phyloP scores from a whole-genome alignment of 257 asterid species.

The Leonotis leonurus region DNA sequence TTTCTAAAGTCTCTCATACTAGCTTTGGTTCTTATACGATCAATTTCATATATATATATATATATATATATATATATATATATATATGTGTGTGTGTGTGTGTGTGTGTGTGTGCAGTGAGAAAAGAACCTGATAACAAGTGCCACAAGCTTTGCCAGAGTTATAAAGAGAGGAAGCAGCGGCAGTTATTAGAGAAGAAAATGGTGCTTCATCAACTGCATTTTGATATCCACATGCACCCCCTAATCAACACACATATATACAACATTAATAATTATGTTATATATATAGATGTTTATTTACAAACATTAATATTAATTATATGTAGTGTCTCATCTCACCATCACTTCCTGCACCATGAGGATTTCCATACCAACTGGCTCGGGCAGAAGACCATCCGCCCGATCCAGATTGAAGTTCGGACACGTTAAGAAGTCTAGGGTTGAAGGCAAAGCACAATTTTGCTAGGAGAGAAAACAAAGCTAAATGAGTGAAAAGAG shows the following conservation, averaged over 20 bases:
- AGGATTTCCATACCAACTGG: conserved; percentile 86
- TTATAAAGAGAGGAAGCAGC: conserved; percentile 55
- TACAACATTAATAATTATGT: not conserved
- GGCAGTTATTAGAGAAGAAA: conserved; percentile 63
- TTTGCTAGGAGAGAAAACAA: conserved; percentile 25
- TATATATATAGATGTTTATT: not conserved
- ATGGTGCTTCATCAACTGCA: conserved; percentile 62
- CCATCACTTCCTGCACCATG: conserved; percentile 82
- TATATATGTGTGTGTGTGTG: too few relatives aligned
- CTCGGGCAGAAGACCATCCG: conserved; percentile 61
- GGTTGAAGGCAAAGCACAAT: conserved; percentile 47
- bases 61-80: too few relatives aligned
- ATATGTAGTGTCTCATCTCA: conserved; percentile 6
- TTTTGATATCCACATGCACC: conserved; percentile 80
- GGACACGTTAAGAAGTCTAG: conserved; percentile 37
- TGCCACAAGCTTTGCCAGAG: conserved; percentile 70
- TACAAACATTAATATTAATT: not conserved
- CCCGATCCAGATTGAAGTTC: conserved; percentile 22
- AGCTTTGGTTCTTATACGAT: too few relatives aligned
- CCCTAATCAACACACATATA: conserved; percentile 29
- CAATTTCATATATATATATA: too few relatives aligned
- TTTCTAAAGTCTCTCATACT: too few relatives aligned
- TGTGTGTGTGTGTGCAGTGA: too few relatives aligned
- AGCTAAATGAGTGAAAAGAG: conserved; percentile 22
- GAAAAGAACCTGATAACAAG: conserved; percentile 56